These are phyloP conservation scores for Meredithiella fracta DNA, from an alignment of 2,329 filamentous ascomycete species.

Conservation along the genomic window DNA sequence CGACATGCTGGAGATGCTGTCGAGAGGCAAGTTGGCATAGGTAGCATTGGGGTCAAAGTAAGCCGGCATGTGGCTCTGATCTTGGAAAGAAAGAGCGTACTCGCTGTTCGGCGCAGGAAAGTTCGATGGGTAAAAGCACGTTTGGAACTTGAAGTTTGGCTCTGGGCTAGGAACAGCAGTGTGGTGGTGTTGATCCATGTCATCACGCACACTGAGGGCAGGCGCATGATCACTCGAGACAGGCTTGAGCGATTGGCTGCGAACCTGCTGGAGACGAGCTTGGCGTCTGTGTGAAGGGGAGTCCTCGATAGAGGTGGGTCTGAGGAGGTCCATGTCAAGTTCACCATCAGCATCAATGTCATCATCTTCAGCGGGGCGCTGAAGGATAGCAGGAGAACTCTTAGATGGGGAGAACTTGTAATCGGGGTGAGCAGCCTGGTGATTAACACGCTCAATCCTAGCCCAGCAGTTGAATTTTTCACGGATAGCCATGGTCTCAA, in stretches of 20 bases:
- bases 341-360: conserved; percentile 10
- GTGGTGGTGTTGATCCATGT: not conserved
- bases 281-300: conserved; percentile 1
- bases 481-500: conserved; percentile 58
- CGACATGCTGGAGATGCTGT: not conserved
- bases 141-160: not conserved
- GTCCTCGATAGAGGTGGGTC: not conserved
- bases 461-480: conserved; percentile 66
- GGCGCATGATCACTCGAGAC: not conserved
- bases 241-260: not conserved
- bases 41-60: not conserved
- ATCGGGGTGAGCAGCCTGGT: conserved; percentile 66
- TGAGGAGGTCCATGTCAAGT: not conserved
- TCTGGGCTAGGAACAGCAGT: not conserved
- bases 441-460: conserved; percentile 65
- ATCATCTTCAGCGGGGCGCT: conserved; percentile 28
- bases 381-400: conserved; percentile 18
- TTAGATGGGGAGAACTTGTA: conserved; percentile 75
- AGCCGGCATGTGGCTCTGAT: not conserved
- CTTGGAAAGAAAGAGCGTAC: not conserved
- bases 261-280: not conserved
- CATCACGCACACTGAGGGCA: not conserved
- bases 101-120: not conserved
- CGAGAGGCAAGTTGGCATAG: not conserved
- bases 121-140: not conserved